These are phyloP conservation scores for Cyclotella sp. DNA, from an alignment of 108 stramenopile genomes.

Conservation along the genomic window DNA sequence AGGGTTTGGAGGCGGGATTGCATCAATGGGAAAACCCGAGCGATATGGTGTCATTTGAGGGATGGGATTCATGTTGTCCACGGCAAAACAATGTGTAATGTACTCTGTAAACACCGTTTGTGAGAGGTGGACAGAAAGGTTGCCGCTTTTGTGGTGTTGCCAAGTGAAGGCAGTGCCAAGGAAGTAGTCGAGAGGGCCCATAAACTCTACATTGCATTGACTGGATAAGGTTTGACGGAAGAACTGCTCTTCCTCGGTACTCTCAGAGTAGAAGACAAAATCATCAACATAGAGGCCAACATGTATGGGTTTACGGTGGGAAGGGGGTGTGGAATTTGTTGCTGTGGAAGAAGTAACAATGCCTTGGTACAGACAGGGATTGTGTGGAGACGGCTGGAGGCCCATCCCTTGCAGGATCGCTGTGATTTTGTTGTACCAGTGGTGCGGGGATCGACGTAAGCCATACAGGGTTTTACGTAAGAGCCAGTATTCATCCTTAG, in stretches of 20 bases:
- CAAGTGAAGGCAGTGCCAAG: constrained; percentile 1
- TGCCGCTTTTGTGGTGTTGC: background rate
- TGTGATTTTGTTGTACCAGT: constrained; percentile 32
- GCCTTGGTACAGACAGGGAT: background rate
- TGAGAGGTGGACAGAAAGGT: constrained; percentile 4
- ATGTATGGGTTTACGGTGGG: constrained; percentile 3
- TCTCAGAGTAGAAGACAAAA: background rate
- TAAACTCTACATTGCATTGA: background rate
- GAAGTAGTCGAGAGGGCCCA: constrained; percentile 6
- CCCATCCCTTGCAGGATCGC: constrained; percentile 4
- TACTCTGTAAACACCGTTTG: background rate
- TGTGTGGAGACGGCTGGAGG: too few species aligned
- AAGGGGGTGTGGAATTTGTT: background rate
- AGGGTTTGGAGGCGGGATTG: background rate
- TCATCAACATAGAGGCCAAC: too few species aligned
- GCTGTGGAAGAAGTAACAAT: too few species aligned
- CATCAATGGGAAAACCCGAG: too few species aligned
- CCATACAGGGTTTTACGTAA: constrained; percentile 30
- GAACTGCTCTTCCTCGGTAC: background rate
- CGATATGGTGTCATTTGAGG: background rate
- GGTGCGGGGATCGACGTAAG: constrained; percentile 23
- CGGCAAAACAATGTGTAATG: too few species aligned
- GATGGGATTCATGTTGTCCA: background rate
- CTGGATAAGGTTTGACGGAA: background rate
- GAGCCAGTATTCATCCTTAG: constrained; percentile 10